Evolutionary conservation across 306 rosid species (phyloP), one percentile per base, ranked within the genome.

Genomic region (Canavalia gladiata): DNA sequence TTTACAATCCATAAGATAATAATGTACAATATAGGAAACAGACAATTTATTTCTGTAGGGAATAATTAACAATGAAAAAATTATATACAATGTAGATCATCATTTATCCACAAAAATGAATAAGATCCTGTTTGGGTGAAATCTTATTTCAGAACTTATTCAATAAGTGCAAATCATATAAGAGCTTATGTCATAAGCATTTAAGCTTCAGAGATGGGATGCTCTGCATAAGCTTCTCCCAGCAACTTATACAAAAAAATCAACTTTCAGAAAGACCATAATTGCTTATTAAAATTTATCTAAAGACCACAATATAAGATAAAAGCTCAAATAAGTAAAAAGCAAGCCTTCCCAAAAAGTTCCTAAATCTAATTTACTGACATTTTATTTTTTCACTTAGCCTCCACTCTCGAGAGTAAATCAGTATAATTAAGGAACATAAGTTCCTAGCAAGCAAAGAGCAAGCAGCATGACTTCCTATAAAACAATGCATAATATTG

Each of bases 1-100:
- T 76, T 45, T 68, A 64, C 42, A 34, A 9, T 55, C 31, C 73
- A 77, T 52, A 60, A 46, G 65, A 84, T 79, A 63, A 84, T 79
- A 63, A 82, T 77, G 74, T 47, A 41, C 42, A 80, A 29, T 34
- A 62, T 62, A 50, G 41, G 68, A 51, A 39, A 76, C 6, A 30
- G 29, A 80, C 1, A 51, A 63, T 58, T 72, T 30, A 43, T 68
- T 69, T 80, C 46, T 46, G 4, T 2, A 74, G 45, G 49, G 56
- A 76, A 65, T 41, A 57, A 56, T 41, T 28, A 43, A 78, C 4
- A 50, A 28, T 45, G 45, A 57, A 69, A 58, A 49, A 11, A 25
- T 43, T 55, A 28, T 13, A 42, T 12, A 31, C 59, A 29, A 31
- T 4, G 25, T 9, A 78, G 67, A 78, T 63, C 34, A 47, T 25